Conservation (phyloP, 2,329 filamentous ascomycete genomes). For the Colletotrichum trifolii region DNA sequence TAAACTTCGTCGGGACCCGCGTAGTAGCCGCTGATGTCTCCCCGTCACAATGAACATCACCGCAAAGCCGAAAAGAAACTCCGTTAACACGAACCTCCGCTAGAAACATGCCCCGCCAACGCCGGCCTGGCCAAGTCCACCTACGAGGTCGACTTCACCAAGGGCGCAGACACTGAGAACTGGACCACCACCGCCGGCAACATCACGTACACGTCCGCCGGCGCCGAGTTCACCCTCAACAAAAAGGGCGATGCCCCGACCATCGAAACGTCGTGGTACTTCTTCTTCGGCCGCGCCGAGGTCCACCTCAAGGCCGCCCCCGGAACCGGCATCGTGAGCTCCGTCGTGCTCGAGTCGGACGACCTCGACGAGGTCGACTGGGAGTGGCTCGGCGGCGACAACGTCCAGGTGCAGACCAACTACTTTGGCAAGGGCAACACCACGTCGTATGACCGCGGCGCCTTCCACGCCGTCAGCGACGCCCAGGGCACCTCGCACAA, state of each 20-base stretch:
- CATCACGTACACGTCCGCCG: conserved; percentile 42
- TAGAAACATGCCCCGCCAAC: conserved; percentile 67
- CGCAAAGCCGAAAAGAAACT: not conserved
- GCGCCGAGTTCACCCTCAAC: conserved; percentile 64
- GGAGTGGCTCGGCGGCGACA: conserved; percentile 81
- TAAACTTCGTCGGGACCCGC: no score
- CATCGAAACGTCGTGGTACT: conserved; percentile 78
- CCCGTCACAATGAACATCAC: conserved; percentile 1
- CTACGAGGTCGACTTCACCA: conserved; percentile 71
- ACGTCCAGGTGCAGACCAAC: conserved; percentile 81
- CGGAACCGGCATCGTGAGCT: conserved; percentile 76
- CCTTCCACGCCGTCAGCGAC: conserved; percentile 62
- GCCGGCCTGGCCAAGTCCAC: conserved; percentile 69
- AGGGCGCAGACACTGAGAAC: conserved; percentile 62
- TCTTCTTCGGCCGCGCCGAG: conserved; percentile 85
- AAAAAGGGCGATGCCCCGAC: conserved; percentile 66
- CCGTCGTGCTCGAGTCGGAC: conserved; percentile 80
- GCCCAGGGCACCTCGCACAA: conserved; percentile 55
- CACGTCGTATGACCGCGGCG: conserved; percentile 71
- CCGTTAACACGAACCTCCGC: not conserved
- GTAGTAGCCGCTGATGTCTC: not conserved
- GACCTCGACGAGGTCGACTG: conserved; percentile 85
- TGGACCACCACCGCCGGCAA: conserved; percentile 42
- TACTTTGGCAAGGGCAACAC: conserved; percentile 82
- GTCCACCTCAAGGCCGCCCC: conserved; percentile 60